Evolutionary conservation across 257 asterid species (phyloP).

Genomic region (Petrea volubilis): DNA sequence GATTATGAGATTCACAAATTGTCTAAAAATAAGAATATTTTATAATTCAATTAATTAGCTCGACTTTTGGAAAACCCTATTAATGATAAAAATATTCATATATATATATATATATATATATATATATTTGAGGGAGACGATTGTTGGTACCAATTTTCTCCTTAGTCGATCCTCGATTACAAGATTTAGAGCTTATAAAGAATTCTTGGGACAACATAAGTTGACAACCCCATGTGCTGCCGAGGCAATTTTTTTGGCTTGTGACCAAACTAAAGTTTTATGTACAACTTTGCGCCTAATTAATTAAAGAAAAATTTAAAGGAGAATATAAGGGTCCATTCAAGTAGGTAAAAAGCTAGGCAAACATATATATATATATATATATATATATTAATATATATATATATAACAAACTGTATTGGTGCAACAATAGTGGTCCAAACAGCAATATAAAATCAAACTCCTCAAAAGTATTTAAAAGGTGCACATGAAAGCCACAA

Average conservation of each 20-base stretch:
- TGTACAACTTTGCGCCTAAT: not conserved
- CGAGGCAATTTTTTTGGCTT: not conserved
- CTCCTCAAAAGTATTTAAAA: slow-evolving; percentile 17
- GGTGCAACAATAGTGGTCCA: slow-evolving; percentile 22
- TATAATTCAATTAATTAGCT: no score
- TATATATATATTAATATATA: no score
- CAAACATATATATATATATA: no score
- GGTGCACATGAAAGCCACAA: slow-evolving; percentile 38
- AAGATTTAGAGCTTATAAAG: not conserved
- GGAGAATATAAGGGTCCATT: not conserved
- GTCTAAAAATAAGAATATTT: no score
- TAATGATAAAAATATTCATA: no score
- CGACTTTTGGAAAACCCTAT: no score
- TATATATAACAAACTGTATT: not conserved
- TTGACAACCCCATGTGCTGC: not conserved
- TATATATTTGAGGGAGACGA: no score
- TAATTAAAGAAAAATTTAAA: not conserved
- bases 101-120: no score
- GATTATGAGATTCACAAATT: no score
- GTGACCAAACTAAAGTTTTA: not conserved
- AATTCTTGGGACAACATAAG: not conserved
- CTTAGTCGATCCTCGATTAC: no score
- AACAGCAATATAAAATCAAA: slow-evolving; percentile 26
- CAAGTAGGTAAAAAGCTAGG: slow-evolving; percentile 42
- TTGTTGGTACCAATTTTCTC: no score